Evolutionary conservation across 164 flowering plant genomes (phyloP), one percentile per base, ranked within the genome.

Genomic region (Tinospora cordifolia): DNA sequence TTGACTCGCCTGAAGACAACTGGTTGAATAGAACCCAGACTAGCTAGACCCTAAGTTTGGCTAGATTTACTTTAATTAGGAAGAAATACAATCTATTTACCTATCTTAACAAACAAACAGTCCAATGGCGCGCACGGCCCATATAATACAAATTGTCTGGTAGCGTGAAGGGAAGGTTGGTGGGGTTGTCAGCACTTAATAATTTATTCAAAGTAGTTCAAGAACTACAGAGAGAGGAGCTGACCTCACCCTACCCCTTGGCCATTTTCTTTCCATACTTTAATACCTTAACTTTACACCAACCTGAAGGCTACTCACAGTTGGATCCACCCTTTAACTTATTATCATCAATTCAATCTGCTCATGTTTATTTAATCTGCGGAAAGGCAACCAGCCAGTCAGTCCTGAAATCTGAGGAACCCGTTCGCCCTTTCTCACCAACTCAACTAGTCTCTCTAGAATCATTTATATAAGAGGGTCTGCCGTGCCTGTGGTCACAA

Each of bases 391-490:
- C 83, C 85, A 85, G 73, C 82, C 88, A 81, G 81, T 79, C 85
- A 80, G 5, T 38, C 63, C 58, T 4, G 36, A 30, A 30, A 30
- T 30, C 36, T 30, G 36, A 30, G 4, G 36, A 30, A 54, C 38
- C 17, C 46, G 82, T 80, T 88, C 84, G 82, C 81, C 89, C 84
- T 82, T 81, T 80, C 88, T 84, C 84, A 88, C 92, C 92, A 90
- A 89, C 92, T 87, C 88, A 68, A 51, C 59, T 87, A 78, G 36
- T 30, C 36, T 30, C 36, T 87, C 97, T 89, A 87, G 92, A 89
- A 87, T 89, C 88, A 80, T 51, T 17, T 3, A 15, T n/a, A 51
- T 79, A 71, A 78, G 46, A 30, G 36, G 4, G 36, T 2, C n/a
- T n/a, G 36, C 36, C 4, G 36, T 30, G 36, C 36, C 36, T 30